Evolutionary conservation across 495 filamentous ascomycete genomes (phyloP).

Genomic region (Corynascus novoguineensis): DNA sequence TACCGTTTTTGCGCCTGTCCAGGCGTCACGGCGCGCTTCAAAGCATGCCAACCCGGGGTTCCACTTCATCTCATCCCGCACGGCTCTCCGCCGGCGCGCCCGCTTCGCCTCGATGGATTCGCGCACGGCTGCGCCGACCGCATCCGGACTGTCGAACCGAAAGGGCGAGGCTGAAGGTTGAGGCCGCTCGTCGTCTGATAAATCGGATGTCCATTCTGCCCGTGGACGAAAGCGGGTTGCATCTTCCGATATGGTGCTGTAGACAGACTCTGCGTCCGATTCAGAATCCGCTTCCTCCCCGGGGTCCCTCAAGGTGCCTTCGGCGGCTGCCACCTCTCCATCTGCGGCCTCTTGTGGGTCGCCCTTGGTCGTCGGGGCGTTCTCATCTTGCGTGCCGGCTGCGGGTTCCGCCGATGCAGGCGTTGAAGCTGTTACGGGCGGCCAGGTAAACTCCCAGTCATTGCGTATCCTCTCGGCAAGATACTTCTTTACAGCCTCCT

Average conservation of each 20-base stretch:
- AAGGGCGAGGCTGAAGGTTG: slow-evolving; percentile 41
- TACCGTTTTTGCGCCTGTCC: slow-evolving; percentile 67
- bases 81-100: slow-evolving; percentile 53
- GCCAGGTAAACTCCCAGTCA: slow-evolving; percentile 54
- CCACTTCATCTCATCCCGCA: slow-evolving; percentile 74
- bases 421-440: slow-evolving; percentile 16
- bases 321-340: slow-evolving; percentile 10
- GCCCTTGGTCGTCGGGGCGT: not conserved
- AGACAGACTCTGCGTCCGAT: slow-evolving; percentile 39
- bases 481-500: slow-evolving; percentile 47
- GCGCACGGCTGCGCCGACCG: slow-evolving; percentile 44
- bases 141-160: slow-evolving; percentile 60
- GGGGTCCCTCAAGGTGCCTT: slow-evolving; percentile 19
- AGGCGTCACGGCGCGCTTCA: slow-evolving; percentile 68
- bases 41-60: slow-evolving; percentile 77
- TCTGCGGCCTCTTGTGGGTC: not conserved
- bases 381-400: not conserved
- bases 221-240: slow-evolving; percentile 37
- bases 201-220: slow-evolving; percentile 44
- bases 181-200: slow-evolving; percentile 38
- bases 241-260: slow-evolving; percentile 46
- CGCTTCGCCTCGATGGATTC: slow-evolving; percentile 40
- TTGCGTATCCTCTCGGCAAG: slow-evolving; percentile 51
- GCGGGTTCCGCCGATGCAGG: not conserved
- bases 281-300: slow-evolving; percentile 34